A percentile compares a stretch with the other conserved stretches of the same genome.
phyloP scores from a whole-genome alignment of 2,329 filamentous ascomycete species.

The Aspergillus fumigatiaffinis region DNA sequence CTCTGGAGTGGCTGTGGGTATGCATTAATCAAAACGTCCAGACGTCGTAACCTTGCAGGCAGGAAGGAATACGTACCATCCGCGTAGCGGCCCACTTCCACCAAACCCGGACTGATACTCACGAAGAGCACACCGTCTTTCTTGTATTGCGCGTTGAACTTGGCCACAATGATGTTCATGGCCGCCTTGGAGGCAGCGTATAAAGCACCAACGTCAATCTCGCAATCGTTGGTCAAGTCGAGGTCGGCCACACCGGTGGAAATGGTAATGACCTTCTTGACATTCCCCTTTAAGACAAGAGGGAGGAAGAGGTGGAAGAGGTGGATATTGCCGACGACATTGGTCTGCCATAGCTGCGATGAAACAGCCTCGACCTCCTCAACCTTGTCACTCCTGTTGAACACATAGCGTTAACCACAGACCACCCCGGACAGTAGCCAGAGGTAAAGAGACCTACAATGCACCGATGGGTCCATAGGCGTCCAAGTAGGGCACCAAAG shows the following conservation, averaged over 20 bases:
- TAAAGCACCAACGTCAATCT: slow-evolving; percentile 31
- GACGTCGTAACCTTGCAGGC: not conserved
- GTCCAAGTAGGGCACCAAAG: slow-evolving; percentile 27
- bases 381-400: slow-evolving; percentile 26
- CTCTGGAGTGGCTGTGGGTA: slow-evolving; percentile 16
- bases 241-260: slow-evolving; percentile 48
- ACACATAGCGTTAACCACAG: not conserved
- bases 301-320: slow-evolving; percentile 53
- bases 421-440: not conserved
- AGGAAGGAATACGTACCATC: slow-evolving; percentile 10
- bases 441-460: slow-evolving; percentile 31
- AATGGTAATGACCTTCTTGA: slow-evolving; percentile 55
- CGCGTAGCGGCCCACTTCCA: slow-evolving; percentile 40
- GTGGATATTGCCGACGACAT: slow-evolving; percentile 52
- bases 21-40: not conserved
- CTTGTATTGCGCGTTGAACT: slow-evolving; percentile 50
- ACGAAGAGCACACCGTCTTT: slow-evolving; percentile 53
- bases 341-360: slow-evolving; percentile 39
- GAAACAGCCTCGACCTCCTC: slow-evolving; percentile 36
- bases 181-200: slow-evolving; percentile 54
- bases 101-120: slow-evolving; percentile 49
- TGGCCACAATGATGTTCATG: slow-evolving; percentile 51
- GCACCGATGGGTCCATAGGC: slow-evolving; percentile 31
- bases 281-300: slow-evolving; percentile 47
- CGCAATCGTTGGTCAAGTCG: slow-evolving; percentile 38